Evolutionary conservation across 305 asterid genomes (phyloP).

Genomic region (Fraxinus velutina): DNA sequence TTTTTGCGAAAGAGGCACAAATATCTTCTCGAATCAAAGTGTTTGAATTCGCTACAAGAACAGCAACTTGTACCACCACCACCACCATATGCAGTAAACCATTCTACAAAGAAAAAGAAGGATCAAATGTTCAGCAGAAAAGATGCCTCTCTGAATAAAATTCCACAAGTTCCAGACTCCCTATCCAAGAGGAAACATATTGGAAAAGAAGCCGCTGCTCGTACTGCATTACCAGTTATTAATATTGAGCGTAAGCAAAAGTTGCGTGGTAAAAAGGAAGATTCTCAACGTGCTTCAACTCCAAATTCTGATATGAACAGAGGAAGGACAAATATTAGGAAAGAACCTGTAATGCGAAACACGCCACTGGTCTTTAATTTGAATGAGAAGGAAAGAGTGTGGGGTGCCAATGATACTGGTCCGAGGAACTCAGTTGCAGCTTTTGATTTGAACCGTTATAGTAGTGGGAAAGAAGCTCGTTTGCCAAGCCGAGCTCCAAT

Average conservation of each 20-base stretch:
- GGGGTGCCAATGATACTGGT: slow-evolving; percentile 30
- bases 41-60: slow-evolving; percentile 29
- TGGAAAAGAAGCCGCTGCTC: slow-evolving; percentile 33
- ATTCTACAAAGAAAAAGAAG: slow-evolving; percentile 28
- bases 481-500: slow-evolving; percentile 54
- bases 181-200: slow-evolving; percentile 36
- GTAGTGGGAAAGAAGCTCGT: slow-evolving; percentile 39
- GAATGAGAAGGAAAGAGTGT: slow-evolving; percentile 36
- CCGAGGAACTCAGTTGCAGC: slow-evolving; percentile 22
- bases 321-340: slow-evolving; percentile 35
- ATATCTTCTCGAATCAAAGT: slow-evolving; percentile 42
- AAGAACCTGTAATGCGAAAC: slow-evolving; percentile 26
- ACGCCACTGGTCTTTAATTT: slow-evolving; percentile 25
- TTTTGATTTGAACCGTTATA: slow-evolving; percentile 62
- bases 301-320: slow-evolving; percentile 28
- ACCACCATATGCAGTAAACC: slow-evolving; percentile 23
- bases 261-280: slow-evolving; percentile 15
- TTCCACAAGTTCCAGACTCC: slow-evolving; percentile 36
- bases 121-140: slow-evolving; percentile 26
- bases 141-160: slow-evolving; percentile 31
- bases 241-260: slow-evolving; percentile 23
- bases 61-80: slow-evolving; percentile 16
- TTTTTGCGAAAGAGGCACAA: slow-evolving; percentile 53
- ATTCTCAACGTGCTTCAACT: slow-evolving; percentile 3
- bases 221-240: not conserved